These are phyloP conservation scores for Cantharellus cinnabarinus DNA, from an alignment of 768 basidiomycete genomes.

Conservation along the genomic window DNA sequence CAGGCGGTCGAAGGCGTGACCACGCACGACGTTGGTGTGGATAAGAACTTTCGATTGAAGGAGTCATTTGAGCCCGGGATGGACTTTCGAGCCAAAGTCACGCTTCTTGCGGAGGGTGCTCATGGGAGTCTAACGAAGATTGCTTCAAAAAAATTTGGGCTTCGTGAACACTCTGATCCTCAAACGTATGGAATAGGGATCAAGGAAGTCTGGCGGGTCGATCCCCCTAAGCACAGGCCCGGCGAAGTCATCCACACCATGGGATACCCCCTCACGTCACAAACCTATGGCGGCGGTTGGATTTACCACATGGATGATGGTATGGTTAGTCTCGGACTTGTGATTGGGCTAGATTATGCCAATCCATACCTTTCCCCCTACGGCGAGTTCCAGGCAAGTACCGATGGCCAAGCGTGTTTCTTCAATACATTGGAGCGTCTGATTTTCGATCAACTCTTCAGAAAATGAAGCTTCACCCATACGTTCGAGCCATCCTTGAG, in stretches of 20 bases:
- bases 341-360: constrained; percentile 82
- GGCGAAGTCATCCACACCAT: constrained; percentile 81
- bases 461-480: constrained; percentile 94
- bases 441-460: constrained; percentile 16
- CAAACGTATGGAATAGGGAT: constrained; percentile 94
- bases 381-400: constrained; percentile 68
- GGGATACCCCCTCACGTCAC: constrained; percentile 74
- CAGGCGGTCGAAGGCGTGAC: constrained; percentile 51
- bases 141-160: constrained; percentile 48
- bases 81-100: constrained; percentile 83
- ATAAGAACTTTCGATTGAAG: constrained; percentile 54
- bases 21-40: constrained; percentile 88
- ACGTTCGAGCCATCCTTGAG: constrained; percentile 62
- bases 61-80: constrained; percentile 88
- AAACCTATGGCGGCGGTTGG: constrained; percentile 86
- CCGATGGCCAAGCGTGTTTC: not conserved
- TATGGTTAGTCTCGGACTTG: constrained; percentile 75
- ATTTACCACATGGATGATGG: constrained; percentile 90
- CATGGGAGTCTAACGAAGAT: constrained; percentile 81
- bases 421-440: constrained; percentile 6
- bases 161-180: constrained; percentile 49
- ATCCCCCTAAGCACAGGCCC: constrained; percentile 37
- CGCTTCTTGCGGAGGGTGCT: constrained; percentile 84
- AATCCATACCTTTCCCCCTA: constrained; percentile 89
- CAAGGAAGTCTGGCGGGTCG: constrained; percentile 94